Conservation (phyloP, 345 rosid species). For the Eucalyptus decipiens region DNA sequence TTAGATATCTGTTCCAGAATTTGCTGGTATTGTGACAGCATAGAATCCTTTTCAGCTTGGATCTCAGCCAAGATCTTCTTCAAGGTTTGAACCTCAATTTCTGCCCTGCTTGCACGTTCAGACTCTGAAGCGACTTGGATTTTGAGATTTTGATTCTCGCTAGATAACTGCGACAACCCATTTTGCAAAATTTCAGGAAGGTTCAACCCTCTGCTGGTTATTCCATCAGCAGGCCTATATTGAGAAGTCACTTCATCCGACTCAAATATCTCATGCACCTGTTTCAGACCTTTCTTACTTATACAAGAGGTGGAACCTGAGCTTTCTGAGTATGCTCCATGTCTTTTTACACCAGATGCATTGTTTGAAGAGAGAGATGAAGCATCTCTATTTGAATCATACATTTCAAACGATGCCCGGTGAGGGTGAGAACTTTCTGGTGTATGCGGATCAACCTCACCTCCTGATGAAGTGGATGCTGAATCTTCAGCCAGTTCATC, state of each 20-base stretch:
- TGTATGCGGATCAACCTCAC: conserved; percentile 51
- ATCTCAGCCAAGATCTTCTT: conserved; percentile 54
- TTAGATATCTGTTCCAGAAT: conserved; percentile 50
- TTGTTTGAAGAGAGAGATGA: conserved; percentile 17
- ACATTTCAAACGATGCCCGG: conserved; percentile 22
- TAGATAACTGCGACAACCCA: conserved; percentile 17
- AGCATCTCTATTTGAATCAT: conserved; percentile 23
- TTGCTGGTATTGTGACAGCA: conserved; percentile 46
- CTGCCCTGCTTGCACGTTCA: conserved; percentile 31
- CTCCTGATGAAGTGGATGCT: conserved; percentile 28
- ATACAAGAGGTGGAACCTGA: conserved; percentile 10
- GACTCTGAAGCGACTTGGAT: conserved; percentile 13
- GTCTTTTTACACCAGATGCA: neutral
- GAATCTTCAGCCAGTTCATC: conserved; percentile 49
- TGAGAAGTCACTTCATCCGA: conserved; percentile 2
- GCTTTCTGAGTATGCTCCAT: conserved; percentile 9
- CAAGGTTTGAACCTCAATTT: conserved; percentile 44
- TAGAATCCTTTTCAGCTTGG: conserved; percentile 68
- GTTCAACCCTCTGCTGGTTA: neutral
- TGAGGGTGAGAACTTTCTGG: conserved; percentile 54
- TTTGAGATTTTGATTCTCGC: conserved; percentile 22
- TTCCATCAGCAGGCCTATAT: conserved; percentile 6
- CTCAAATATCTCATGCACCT: conserved; percentile 42
- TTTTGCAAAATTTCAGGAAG: conserved; percentile 9
- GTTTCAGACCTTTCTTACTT: conserved; percentile 54